Evolutionary conservation across 2,329 filamentous ascomycete genomes (phyloP).

Genomic region (Epichloe scottii): DNA sequence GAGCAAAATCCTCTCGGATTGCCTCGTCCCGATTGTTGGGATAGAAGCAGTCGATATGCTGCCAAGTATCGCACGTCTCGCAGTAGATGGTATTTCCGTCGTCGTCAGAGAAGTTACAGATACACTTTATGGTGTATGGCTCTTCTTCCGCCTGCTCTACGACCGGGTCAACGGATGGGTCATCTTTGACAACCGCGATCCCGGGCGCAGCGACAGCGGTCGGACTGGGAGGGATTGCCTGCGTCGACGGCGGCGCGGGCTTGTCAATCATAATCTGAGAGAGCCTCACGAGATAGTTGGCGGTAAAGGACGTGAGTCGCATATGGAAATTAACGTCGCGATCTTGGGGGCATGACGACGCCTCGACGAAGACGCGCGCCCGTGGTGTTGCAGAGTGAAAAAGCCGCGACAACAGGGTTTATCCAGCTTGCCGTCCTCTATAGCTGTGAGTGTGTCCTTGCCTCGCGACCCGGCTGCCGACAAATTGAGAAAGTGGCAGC

Average conservation of each 20-base stretch:
- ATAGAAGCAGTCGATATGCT: slow-evolving; percentile 97
- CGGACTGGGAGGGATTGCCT: slow-evolving; percentile 44
- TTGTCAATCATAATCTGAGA: slow-evolving; percentile 52
- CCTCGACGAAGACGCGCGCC: slow-evolving; percentile 30
- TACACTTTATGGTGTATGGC: slow-evolving; percentile 94
- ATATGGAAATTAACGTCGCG: slow-evolving; percentile 33
- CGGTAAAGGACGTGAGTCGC: slow-evolving; percentile 24
- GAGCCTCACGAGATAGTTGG: slow-evolving; percentile 29
- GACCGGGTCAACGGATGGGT: slow-evolving; percentile 27
- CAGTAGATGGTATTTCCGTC: slow-evolving; percentile 97
- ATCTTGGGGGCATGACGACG: slow-evolving; percentile 48
- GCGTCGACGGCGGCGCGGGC: slow-evolving; percentile 39
- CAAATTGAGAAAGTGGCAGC: background rate
- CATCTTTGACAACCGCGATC: slow-evolving; percentile 24
- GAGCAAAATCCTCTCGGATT: slow-evolving; percentile 58
- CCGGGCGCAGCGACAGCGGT: slow-evolving; percentile 25
- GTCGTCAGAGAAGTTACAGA: slow-evolving; percentile 86
- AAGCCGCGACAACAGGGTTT: slow-evolving; percentile 3
- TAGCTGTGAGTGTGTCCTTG: background rate
- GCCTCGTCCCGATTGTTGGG: slow-evolving; percentile 58
- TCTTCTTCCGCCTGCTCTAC: slow-evolving; percentile 54
- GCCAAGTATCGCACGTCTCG: slow-evolving; percentile 93
- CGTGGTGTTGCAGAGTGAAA: background rate
- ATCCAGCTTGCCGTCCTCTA: background rate
- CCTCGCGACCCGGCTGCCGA: background rate